Evolutionary conservation across 495 filamentous ascomycete genomes (phyloP), one percentile per base, ranked within the genome.

Genomic region (Bombardia bombarda): DNA sequence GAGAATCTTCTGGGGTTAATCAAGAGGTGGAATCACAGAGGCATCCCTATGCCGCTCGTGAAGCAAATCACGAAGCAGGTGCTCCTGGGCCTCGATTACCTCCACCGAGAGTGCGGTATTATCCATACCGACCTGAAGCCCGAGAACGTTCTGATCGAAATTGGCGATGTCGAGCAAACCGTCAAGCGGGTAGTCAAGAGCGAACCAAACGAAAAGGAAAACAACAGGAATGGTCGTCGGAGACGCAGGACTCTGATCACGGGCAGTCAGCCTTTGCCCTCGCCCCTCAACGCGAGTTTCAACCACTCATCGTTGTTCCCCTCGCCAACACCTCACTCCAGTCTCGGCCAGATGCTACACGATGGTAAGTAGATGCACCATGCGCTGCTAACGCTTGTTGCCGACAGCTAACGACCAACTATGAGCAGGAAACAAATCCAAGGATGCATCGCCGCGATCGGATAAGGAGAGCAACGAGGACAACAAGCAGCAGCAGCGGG

Each of bases 51-150:
- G 82, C 75, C 84, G 16, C 74, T 98, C 23, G 92, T 98, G 50
- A 95, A 94, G 68, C 92, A 98, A 63, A 98, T 98, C 64, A 90
- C 93, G 2, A 98, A 98, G 63, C 92, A 98, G 63, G 92, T 98
- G 12, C 74, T 98, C 41, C 74, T 98, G 34, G 92, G 92, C 3
- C 71, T 98, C 35, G 92, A 98, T 56, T 97, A 98, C 61, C 74
- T 98, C 17, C 92, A 98, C 53, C 81, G 92, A 37, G 92, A 98
- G 66, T 98, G 92, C 69, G 93, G 93, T 47, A 98, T 98, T 63
- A 97, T 98, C 51, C 92, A 98, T 65, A 98, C 92, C 5, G 92
- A 98, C 64, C 66, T 98, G 49, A 98, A 98, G 62, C 92, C 92
- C 30, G 92, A 98, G 57, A 98, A 98, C 60, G 92, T 98, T 22